Base-by-base conservation (phyloP, 768 basidiomycete species). In the Termitomyces heimii region DNA sequence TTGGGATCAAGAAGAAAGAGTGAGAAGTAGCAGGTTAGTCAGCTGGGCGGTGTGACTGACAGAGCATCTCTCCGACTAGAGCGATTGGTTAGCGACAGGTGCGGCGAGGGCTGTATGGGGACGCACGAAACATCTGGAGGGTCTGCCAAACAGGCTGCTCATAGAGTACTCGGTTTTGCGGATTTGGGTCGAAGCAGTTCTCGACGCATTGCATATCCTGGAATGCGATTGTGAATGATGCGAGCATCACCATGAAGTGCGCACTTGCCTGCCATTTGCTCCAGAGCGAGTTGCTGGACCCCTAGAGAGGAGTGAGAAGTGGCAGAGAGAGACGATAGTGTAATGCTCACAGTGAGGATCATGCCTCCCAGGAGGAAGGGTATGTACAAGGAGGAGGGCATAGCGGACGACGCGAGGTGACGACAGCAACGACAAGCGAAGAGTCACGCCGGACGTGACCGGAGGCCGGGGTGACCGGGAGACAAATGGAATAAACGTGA, bases 141-240 rank as follows among this genome's bases (percentile, higher is more conserved):
- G 85, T 92, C 71, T 94, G 92, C 89, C 92, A 90, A 26, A 96
- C 92, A 5, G 94, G 94, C 70, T 98, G 96, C 67, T 98, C 94
- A 69, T 90, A 98, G 31, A 92, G 80, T 49, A 94, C 78, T 54
- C 81, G 84, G 35, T 76, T 75, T 3, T 66, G 60, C 2, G 85
- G 81, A 70, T 91, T 75, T 37, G 81, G 81, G 61, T 86, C 80
- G 47, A 70, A 69, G 70, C 96, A 98, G 71, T 95, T 90, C 79
- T 93, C 93, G 44, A 98, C 95, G 67, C 96, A 98, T 85, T 97
- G 93, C 92, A 97, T 96, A 70, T 98, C 96, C 86, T 89, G 59
- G 32, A 48, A 44, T 18, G 29, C 44, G 45, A 45, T 49, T 54
- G 52, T 26, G 29, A 56, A 39, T 37, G 34, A 59, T 55, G 53